Conservation (phyloP, 2,329 filamentous ascomycete species). For the Mollisiaceae sp. region DNA sequence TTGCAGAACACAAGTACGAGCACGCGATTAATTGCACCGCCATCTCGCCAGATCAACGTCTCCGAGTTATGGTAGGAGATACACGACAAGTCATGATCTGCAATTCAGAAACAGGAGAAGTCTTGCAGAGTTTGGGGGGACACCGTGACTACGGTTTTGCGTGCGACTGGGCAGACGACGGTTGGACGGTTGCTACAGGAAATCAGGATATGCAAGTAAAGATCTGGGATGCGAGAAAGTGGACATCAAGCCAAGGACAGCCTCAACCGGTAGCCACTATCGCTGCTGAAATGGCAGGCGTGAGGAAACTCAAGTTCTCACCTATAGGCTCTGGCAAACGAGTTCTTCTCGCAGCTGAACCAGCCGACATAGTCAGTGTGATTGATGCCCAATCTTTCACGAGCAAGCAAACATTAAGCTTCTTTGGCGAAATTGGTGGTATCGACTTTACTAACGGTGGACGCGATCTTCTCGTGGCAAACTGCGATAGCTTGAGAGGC, state of each 20-base stretch:
- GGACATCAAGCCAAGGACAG: conserved; percentile 58
- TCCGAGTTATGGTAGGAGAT: conserved; percentile 77
- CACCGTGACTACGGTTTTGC: conserved; percentile 77
- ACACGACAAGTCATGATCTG: conserved; percentile 67
- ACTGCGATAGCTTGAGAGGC: conserved; percentile 68
- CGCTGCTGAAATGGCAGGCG: conserved; percentile 69
- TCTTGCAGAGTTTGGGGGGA: conserved; percentile 56
- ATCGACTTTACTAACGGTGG: conserved; percentile 70
- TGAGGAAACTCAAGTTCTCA: conserved; percentile 73
- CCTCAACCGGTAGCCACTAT: conserved; percentile 59
- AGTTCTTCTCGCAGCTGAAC: conserved; percentile 74
- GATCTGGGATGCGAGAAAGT: conserved; percentile 78
- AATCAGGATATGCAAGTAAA: conserved; percentile 76
- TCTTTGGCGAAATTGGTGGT: conserved; percentile 78
- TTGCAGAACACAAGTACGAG: conserved; percentile 59
- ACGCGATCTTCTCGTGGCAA: conserved; percentile 69
- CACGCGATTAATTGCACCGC: conserved; percentile 75
- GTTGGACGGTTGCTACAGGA: conserved; percentile 76
- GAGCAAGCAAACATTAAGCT: conserved; percentile 71
- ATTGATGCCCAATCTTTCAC: conserved; percentile 70
- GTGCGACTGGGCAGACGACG: conserved; percentile 80
- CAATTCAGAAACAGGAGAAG: conserved; percentile 68
- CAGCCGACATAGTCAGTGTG: conserved; percentile 74
- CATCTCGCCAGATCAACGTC: conserved; percentile 71
- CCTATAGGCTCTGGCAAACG: conserved; percentile 70